A percentile compares a stretch with the other conserved stretches of the same genome.
These are phyloP conservation scores for Ceratocystis cubensis DNA, from an alignment of 2,329 filamentous ascomycete genomes.

Conservation along the genomic window DNA sequence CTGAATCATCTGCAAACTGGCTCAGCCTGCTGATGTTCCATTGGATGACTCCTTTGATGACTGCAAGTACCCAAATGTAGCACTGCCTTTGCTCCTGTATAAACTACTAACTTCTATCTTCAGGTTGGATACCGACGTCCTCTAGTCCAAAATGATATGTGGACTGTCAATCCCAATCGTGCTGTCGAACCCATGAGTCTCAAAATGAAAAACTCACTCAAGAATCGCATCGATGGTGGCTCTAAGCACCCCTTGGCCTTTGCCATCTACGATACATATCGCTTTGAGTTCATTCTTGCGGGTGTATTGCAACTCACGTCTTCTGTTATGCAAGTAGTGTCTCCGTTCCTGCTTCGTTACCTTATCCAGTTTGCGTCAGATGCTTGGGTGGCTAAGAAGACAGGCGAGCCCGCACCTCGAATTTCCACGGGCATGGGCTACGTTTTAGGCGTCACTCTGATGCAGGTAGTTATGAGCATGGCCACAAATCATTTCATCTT, in stretches of 20 bases:
- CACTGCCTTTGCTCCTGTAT: background rate
- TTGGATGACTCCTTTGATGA: constrained; percentile 87
- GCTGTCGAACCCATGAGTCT: constrained; percentile 56
- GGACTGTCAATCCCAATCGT: constrained; percentile 72
- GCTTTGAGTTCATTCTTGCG: constrained; percentile 71
- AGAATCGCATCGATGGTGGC: constrained; percentile 52
- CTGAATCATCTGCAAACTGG: constrained; percentile 60
- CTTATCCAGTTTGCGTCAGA: constrained; percentile 74
- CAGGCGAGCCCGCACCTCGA: constrained; percentile 43
- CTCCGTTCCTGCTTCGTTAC: constrained; percentile 74
- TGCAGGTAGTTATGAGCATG: constrained; percentile 75
- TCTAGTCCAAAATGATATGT: constrained; percentile 75
- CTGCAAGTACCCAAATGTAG: constrained; percentile 34
- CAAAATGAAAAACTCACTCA: constrained; percentile 55
- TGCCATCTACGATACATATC: constrained; percentile 78
- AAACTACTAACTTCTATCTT: constrained; percentile 6
- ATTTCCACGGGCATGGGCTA: constrained; percentile 69
- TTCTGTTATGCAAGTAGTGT: constrained; percentile 65
- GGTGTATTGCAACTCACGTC: constrained; percentile 63
- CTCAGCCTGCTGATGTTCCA: constrained; percentile 69
- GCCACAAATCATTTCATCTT: constrained; percentile 87
- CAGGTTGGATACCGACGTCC: constrained; percentile 74
- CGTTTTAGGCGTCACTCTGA: constrained; percentile 68
- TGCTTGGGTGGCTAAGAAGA: constrained; percentile 54
- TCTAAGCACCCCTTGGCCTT: constrained; percentile 62